These are phyloP conservation scores for Voacanga thouarsii DNA, from an alignment of 257 asterid genomes.

Conservation along the genomic window DNA sequence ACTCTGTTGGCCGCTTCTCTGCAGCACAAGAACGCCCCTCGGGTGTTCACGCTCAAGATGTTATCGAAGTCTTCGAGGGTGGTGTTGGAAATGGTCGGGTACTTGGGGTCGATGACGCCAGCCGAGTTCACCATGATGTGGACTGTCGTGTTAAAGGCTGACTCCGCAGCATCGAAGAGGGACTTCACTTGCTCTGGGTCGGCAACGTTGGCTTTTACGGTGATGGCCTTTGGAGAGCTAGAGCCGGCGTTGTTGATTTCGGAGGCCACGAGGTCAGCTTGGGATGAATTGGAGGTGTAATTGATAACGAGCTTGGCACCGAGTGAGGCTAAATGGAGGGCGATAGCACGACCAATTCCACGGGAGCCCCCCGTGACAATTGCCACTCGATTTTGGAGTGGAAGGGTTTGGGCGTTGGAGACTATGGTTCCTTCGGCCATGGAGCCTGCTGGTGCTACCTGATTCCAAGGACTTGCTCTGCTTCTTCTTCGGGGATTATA, in stretches of 20 bases:
- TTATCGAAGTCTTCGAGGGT: conserved; percentile 50
- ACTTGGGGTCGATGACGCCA: conserved; percentile 44
- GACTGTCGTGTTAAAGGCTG: conserved; percentile 39
- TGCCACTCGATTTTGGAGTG: conserved; percentile 36
- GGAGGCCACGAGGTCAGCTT: conserved; percentile 30
- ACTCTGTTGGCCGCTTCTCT: conserved; percentile 54
- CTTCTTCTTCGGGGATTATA: too few species aligned
- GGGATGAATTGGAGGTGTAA: conserved; percentile 40
- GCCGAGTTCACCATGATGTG: conserved; percentile 61
- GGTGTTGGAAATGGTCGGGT: conserved; percentile 48
- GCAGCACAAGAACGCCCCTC: conserved; percentile 60
- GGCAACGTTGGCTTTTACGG: conserved; percentile 54
- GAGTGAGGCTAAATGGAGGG: conserved; percentile 53
- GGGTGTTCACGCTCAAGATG: conserved; percentile 46
- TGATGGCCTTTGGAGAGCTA: conserved; percentile 29
- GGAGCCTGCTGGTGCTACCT: neutral
- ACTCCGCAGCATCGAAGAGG: conserved; percentile 64
- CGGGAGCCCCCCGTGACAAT: conserved; percentile 42
- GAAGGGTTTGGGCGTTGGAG: neutral
- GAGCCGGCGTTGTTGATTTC: conserved; percentile 19
- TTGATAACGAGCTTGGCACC: conserved; percentile 61
- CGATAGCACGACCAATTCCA: conserved; percentile 41
- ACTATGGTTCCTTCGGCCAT: conserved; percentile 17
- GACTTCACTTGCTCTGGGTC: conserved; percentile 49
- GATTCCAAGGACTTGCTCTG: too few species aligned